Evolutionary conservation across 2,329 filamentous ascomycete species (phyloP).

Genomic region (Alternaria infectoria): DNA sequence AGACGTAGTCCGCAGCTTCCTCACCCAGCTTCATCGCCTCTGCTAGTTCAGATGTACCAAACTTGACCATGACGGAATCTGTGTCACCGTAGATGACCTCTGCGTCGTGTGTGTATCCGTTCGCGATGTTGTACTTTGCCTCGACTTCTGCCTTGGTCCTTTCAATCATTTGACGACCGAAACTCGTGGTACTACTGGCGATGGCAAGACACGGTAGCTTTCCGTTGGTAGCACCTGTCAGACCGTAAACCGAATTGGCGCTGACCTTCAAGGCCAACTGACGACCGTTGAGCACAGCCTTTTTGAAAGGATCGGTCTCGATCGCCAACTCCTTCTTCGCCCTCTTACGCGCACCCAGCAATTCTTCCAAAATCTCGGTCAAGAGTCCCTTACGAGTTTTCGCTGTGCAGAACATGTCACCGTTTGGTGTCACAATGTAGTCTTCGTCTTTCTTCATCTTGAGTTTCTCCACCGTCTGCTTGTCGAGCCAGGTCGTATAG

Average conservation of each 20-base stretch:
- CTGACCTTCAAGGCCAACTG: constrained; percentile 95
- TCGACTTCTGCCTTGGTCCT: constrained; percentile 97
- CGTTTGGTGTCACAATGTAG: constrained; percentile 95
- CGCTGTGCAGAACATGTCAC: constrained; percentile 87
- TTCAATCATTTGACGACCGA: constrained; percentile 98
- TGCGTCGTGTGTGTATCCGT: constrained; percentile 92
- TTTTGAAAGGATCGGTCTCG: constrained; percentile 96
- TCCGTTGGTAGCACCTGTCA: constrained; percentile 94
- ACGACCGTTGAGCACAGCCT: constrained; percentile 95
- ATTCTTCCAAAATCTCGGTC: constrained; percentile 93
- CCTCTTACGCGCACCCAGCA: constrained; percentile 88
- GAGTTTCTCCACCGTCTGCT: constrained; percentile 76
- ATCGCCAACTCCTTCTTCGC: constrained; percentile 88
- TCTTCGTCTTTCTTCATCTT: constrained; percentile 85
- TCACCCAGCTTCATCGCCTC: constrained; percentile 96
- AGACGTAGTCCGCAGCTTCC: constrained; percentile 87
- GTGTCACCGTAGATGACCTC: constrained; percentile 99
- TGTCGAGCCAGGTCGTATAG: constrained; percentile 91
- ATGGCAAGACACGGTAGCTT: constrained; percentile 95
- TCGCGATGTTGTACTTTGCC: constrained; percentile 84
- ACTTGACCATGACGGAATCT: constrained; percentile 99
- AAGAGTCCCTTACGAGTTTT: constrained; percentile 91
- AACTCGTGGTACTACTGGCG: constrained; percentile 95
- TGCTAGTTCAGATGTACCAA: constrained; percentile 83
- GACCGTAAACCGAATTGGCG: constrained; percentile 96